These are phyloP conservation scores for Magnolia officinalis DNA, from an alignment of 164 flowering plant genomes.

Conservation along the genomic window DNA sequence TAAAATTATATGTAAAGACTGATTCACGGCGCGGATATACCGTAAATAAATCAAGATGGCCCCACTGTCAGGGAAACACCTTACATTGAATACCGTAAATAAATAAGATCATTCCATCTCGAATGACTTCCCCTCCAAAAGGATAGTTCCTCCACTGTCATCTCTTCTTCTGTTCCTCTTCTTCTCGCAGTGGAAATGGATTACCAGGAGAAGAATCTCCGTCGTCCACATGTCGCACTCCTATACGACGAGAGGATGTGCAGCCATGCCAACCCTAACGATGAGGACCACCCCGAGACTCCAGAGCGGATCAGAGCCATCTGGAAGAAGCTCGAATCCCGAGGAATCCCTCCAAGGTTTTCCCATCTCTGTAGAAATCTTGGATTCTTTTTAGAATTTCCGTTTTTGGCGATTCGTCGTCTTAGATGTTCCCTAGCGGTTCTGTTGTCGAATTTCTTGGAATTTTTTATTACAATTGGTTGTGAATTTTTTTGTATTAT, in stretches of 20 bases:
- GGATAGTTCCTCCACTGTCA: no score
- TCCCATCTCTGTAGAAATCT: background rate
- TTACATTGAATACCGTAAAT: background rate
- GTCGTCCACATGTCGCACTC: conserved; percentile 47
- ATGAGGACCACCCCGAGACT: conserved; percentile 64
- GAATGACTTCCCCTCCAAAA: background rate
- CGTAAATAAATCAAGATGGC: no score
- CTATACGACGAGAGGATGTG: conserved; percentile 91
- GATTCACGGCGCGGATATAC: no score
- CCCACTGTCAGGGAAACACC: no score
- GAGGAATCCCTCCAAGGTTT: conserved; percentile 64
- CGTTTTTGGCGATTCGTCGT: background rate
- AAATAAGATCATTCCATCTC: no score
- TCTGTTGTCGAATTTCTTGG: background rate
- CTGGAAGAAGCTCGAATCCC: conserved; percentile 58
- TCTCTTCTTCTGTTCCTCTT: background rate
- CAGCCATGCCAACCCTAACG: conserved; percentile 50
- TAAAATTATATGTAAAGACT: no score
- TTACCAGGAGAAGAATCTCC: no score
- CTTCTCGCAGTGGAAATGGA: background rate
- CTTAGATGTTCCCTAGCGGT: background rate
- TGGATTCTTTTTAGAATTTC: background rate
- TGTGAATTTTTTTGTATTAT: no score
- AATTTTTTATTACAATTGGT: no score
- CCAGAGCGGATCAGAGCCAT: conserved; percentile 69